These are phyloP conservation scores for Fusarium humuli DNA, from an alignment of 2,329 filamentous ascomycete genomes.

Conservation along the genomic window DNA sequence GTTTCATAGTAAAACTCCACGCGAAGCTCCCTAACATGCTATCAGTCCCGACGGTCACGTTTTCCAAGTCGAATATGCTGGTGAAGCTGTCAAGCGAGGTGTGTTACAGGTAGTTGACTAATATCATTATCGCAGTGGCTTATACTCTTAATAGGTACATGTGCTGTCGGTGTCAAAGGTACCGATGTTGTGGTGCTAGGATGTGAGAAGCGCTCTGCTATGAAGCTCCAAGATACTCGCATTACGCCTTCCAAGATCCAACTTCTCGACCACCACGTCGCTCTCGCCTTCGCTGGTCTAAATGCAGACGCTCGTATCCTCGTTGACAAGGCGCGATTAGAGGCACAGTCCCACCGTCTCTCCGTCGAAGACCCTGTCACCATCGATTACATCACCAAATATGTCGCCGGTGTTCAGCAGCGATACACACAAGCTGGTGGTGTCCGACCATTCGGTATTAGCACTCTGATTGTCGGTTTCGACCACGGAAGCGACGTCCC, in stretches of 20 bases:
- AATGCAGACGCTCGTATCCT: conserved; percentile 98
- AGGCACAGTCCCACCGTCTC: conserved; percentile 96
- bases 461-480: conserved; percentile 97
- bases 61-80: conserved; percentile 99
- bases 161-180: conserved; percentile 97
- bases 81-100: conserved; percentile 99
- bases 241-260: conserved; percentile 99
- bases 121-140: conserved; percentile 23
- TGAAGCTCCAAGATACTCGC: conserved; percentile 99
- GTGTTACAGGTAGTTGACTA: conserved; percentile 44
- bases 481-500: conserved; percentile 91
- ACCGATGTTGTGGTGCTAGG: conserved; percentile 93
- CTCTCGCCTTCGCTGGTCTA: conserved; percentile 94
- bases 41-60: conserved; percentile 97
- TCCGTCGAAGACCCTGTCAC: conserved; percentile 97
- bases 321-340: conserved; percentile 96
- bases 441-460: conserved; percentile 98
- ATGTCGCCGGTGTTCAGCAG: conserved; percentile 97
- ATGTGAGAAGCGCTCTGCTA: conserved; percentile 98
- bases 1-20: conserved; percentile 33
- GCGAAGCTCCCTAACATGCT: conserved; percentile 56
- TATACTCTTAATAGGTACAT: conserved; percentile 75
- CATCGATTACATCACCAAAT: conserved; percentile 99
- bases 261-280: conserved; percentile 94
- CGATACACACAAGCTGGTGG: conserved; percentile 98